Evolutionary conservation across 805 yeast genomes (phyloP).

Genomic region (Spathaspora arborariae): DNA sequence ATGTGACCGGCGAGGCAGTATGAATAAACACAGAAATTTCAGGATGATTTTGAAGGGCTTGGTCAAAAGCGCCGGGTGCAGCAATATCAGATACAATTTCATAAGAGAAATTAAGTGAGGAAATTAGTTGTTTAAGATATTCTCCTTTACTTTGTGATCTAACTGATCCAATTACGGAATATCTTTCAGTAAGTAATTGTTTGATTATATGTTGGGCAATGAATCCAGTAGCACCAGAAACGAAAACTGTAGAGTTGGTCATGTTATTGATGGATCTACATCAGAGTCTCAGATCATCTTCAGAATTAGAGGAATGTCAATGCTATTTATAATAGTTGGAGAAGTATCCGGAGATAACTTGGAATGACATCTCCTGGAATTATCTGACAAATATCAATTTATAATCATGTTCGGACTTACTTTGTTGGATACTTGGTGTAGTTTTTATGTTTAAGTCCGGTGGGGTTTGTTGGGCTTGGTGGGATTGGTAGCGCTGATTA

Average conservation of each 20-base stretch:
- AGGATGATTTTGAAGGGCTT: slow-evolving; percentile 19
- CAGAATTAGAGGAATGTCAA: too few species aligned
- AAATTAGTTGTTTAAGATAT: slow-evolving; percentile 22
- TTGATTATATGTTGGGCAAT: slow-evolving; percentile 48
- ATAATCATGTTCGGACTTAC: too few species aligned
- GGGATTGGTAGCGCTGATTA: too few species aligned
- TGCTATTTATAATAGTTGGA: too few species aligned
- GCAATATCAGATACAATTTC: slow-evolving; percentile 18
- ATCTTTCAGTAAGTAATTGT: slow-evolving; percentile 33
- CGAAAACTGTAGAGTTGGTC: slow-evolving; percentile 28
- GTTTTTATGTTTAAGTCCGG: too few species aligned
- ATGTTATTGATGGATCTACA: slow-evolving; percentile 16
- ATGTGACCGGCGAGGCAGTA: slow-evolving; percentile 23
- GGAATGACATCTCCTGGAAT: too few species aligned
- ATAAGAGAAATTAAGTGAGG: slow-evolving; percentile 13
- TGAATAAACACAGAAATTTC: slow-evolving; percentile 21
- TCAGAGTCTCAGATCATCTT: background rate
- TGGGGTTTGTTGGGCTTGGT: too few species aligned
- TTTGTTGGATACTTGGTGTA: too few species aligned
- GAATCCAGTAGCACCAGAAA: slow-evolving; percentile 54
- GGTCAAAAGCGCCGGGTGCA: slow-evolving; percentile 18
- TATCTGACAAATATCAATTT: too few species aligned
- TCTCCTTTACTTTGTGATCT: slow-evolving; percentile 24
- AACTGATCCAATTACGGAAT: slow-evolving; percentile 33
- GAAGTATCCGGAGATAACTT: too few species aligned